Evolutionary conservation across 805 yeast species (phyloP), one percentile per base, ranked within the genome.

Genomic region (Metschnikowia noctiluminum): DNA sequence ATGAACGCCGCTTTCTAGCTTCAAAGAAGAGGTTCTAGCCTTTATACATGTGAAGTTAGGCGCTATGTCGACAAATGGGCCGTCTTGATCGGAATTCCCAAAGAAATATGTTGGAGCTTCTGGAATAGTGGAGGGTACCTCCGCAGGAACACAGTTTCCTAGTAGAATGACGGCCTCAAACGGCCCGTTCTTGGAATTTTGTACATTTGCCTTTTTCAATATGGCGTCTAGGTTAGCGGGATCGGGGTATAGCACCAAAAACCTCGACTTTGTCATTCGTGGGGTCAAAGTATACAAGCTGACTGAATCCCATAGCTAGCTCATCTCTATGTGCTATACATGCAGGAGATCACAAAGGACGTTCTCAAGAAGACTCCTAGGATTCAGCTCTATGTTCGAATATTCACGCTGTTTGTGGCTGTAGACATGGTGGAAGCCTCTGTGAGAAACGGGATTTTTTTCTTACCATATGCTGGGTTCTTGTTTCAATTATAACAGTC

Each of bases 171-270:
- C 76, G 2, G 77, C 68, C 40, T 77, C 84, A 57, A 85, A 85
- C 0, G 89, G 89, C 0, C 90, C 90, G 39, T 81, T 82, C 55
- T 80, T 84, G 21, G 60, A 49, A 56, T 82, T 69, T 43, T 84
- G 72, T 1, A 68, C 51, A 56, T 80, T 77, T 4, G 82, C 73
- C 44, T 77, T 73, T 37, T 56, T 62, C 6, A 78, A 55, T 0
- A 78, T 69, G 50, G 77, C 78, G 0, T 73, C 70, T 7, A 84
- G 53, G 7, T 64, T 60, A 1, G 65, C 54, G 1, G 75, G 67
- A 15, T 67, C 53, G 3, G 84, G 83, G 55, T 79, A 71, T 34
- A 79, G 60, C 16, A 79, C 73, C 40, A 80, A 62, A 44, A 72
- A 64, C 51, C 70, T 73, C 43, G 63, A 50, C 43, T 57, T 58